Percentiles rank a stretch among this genome's conserved stretches.
phyloP scores from a whole-genome alignment of 2,329 filamentous ascomycete genomes.

The Penicillium sp. region DNA sequence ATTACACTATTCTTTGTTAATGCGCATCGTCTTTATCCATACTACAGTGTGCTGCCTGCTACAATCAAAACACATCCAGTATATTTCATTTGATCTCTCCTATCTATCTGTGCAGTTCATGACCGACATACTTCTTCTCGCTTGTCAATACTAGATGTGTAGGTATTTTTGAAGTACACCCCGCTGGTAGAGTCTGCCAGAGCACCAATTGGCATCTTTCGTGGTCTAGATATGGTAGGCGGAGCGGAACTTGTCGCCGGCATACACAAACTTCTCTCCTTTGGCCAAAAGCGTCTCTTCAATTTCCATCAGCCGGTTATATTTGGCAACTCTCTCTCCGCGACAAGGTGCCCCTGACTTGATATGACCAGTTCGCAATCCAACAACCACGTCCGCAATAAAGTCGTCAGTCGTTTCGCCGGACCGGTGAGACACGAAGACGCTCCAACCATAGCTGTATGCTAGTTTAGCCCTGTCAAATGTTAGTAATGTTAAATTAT shows the following conservation, averaged over 20 bases:
- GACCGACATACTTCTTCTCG: too few relatives aligned
- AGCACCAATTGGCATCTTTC: too few relatives aligned
- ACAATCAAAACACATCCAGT: too few relatives aligned
- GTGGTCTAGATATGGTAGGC: too few relatives aligned
- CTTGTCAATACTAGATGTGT: too few relatives aligned
- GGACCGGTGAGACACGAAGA: conserved; percentile 46
- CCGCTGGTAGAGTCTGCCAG: too few relatives aligned
- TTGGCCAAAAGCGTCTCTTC: conserved; percentile 32
- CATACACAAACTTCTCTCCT: conserved; percentile 25
- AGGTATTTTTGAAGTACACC: too few relatives aligned
- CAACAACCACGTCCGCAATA: conserved; percentile 45
- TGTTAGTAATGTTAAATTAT: not conserved
- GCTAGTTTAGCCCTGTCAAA: conserved; percentile 28
- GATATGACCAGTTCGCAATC: conserved; percentile 39
- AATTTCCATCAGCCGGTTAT: conserved; percentile 48
- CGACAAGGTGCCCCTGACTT: conserved; percentile 43
- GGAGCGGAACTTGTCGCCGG: conserved; percentile 15
- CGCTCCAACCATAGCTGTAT: conserved; percentile 37
- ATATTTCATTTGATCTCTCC: too few relatives aligned
- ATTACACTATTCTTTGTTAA: too few relatives aligned
- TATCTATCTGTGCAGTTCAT: too few relatives aligned
- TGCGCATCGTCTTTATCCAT: too few relatives aligned
- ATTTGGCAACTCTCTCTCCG: conserved; percentile 45
- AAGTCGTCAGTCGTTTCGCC: conserved; percentile 47
- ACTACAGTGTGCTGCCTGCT: too few relatives aligned